Evolutionary conservation across 306 rosid genomes (phyloP), one percentile per base, ranked within the genome.

Genomic region (Trifolium dubium): DNA sequence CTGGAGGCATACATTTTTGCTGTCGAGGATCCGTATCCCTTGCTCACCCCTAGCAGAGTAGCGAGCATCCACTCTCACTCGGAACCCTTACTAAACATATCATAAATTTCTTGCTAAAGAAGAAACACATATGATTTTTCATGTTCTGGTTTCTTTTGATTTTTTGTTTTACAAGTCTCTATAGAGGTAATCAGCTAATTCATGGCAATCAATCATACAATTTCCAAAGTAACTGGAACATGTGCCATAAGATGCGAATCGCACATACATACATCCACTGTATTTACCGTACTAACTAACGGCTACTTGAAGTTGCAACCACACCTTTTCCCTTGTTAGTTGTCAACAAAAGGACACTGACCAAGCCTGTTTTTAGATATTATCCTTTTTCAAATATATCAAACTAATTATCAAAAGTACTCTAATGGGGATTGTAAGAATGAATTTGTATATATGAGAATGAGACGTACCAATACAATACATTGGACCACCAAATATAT

Each of bases 401-500:
- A 59, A 41, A 69, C 68, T 31, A 41, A 5, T 23, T 23, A 23
- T 23, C 23, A 3, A 12, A 60, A 23, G 56, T 18, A 61, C 70
- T 11, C n/a, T 63, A 67, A 39, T 6, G 66, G 31, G 80, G 35
- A 50, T 39, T 64, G 14, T 32, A 85, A 47, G 8, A 35, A 1
- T 31, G 56, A 67, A 79, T 72, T 72, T 71, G 51, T 64, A 74
- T 65, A 77, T 71, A 64, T 67, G 6, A 49, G 51, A 62, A 64
- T 67, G 6, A 49, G 51, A 62, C 82, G 85, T 85, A 64, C 88
- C 76, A 10, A 46, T 40, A 44, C 76, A 10, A 46, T 40, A 44
- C 34, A 14, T 49, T 84, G 90, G 88, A 59, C 95, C 89, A 76
- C 83, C n/a, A n/a, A n/a, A 81, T 75, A 66, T 44, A 81, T 85